Evolutionary conservation across 1,139 yeast genomes (phyloP), one percentile per base, ranked within the genome.

Genomic region (Blastobotrys buckinghamii): DNA sequence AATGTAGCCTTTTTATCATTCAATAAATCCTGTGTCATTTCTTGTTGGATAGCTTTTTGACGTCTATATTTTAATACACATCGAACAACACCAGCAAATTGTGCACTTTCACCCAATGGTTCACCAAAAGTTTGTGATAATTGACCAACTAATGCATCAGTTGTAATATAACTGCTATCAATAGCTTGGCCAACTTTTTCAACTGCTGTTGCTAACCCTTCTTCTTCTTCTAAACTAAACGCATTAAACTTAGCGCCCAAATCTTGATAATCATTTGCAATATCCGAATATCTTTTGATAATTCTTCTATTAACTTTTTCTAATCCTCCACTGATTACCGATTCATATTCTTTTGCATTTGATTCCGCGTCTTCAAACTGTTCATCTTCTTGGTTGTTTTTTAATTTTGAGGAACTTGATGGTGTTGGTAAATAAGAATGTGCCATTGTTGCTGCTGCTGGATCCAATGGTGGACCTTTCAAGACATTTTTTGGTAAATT

Each of bases 181-280:
- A 84, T 82, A 0, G 85, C 82, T 61, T 84, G 88, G 3, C 97
- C 96, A 13, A 87, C 76, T 53, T 80, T 78, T 55, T 89, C 95
- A 43, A 88, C 72, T 2, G 75, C 74, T 6, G 74, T 67, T 2
- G 79, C 74, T 39, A 77, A 58, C 36, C 71, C 65, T 10, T 71
- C 70, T 38, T 67, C 67, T 56, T 86, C 80, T 47, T 84, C 77
- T 40, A 90, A 68, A 27, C 94, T 82, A 60, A 86, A 80, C 1
- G 87, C 79, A 57, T 86, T 86, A 61, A 85, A 82, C 35, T 77
- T 71, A 1, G 84, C 79, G 0, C 94, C 92, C 24, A 84, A 68
- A 49, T 84, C 90, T 0, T 82, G 76, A 56, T 81, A 76, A 55
- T 84, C 95, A 24, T 74, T 66, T 15, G 89, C 77, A 56, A 87